Evolutionary conservation across 768 basidiomycete species (phyloP), one percentile per base, ranked within the genome.

Genomic region (Neoboletus subvelutipes): DNA sequence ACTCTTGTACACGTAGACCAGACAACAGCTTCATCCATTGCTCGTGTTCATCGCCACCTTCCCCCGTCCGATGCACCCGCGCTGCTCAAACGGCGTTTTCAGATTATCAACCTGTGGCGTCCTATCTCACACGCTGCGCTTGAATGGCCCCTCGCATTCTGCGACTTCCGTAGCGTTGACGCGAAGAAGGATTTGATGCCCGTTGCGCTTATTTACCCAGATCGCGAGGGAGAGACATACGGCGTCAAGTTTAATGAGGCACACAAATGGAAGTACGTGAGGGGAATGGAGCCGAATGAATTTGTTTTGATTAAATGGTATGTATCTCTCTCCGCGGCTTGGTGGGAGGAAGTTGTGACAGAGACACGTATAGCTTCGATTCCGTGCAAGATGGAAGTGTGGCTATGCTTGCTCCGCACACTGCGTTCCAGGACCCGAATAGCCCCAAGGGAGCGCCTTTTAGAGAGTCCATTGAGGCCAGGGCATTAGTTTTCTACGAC

Each of bases 81-180:
- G 42, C 62, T 80, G 48, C 72, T 80, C 36, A 65, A 74, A 57
- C 66, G 71, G 24, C 78, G 80, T 56, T 82, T 79, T 67, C 80
- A 81, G 60, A 78, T 83, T 58, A 75, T 83, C 58, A 82, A 82
- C 65, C 66, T 83, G 55, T 83, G 82, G 82, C 75, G 81, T 22
- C 81, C 81, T 1, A 80, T 83, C 62, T 62, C 70, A 18, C 68
- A 78, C 56, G 60, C 73, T 2, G 80, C 79, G 3, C 63, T 66
- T n/a, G 82, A 82, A 56, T 79, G 74, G 71, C 81, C 80, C 6
- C 74, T 83, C 37, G 75, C 76, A 12, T 69, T 80, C 0, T 79
- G 79, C 62, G 82, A 83, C 67, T 80, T 69, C 63, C 71, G 75
- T 13, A 76, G 71, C 54, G 67, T 81, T 8, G 71, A 80, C 58